A percentile compares a stretch with the other conserved stretches of the same genome.
phyloP scores from a whole-genome alignment of 495 filamentous ascomycete genomes.

The Extremus antarcticus region DNA sequence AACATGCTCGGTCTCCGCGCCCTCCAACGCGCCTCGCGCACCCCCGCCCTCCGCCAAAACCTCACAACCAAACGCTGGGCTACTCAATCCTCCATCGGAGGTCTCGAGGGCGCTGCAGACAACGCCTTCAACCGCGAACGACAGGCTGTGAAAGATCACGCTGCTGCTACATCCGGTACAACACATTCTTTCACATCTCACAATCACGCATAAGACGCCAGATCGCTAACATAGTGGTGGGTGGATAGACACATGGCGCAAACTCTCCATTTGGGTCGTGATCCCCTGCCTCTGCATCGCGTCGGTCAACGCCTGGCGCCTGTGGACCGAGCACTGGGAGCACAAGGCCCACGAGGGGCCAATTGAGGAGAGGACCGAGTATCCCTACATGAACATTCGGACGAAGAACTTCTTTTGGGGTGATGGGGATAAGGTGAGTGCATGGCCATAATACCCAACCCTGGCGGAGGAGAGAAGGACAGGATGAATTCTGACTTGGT shows the following conservation, averaged over 20 bases:
- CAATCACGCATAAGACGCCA: background rate
- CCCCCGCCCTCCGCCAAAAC: slow-evolving; percentile 8
- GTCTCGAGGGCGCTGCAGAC: slow-evolving; percentile 35
- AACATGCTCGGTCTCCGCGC: slow-evolving; percentile 15
- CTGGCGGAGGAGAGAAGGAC: background rate
- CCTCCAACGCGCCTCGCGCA: slow-evolving; percentile 2
- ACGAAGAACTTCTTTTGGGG: slow-evolving; percentile 85
- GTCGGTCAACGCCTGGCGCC: slow-evolving; percentile 67
- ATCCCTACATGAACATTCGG: slow-evolving; percentile 90
- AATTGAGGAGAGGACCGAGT: slow-evolving; percentile 77
- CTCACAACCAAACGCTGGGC: background rate
- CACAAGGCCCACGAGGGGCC: slow-evolving; percentile 80
- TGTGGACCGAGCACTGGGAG: slow-evolving; percentile 94
- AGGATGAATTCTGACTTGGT: background rate
- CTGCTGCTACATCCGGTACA: slow-evolving; percentile 62
- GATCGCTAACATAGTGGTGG: background rate
- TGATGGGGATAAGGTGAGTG: slow-evolving; percentile 78
- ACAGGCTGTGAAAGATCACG: slow-evolving; percentile 73
- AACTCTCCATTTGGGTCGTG: slow-evolving; percentile 72
- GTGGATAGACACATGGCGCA: slow-evolving; percentile 75
- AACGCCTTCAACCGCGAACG: slow-evolving; percentile 85
- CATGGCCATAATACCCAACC: background rate
- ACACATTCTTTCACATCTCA: background rate
- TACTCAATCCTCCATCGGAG: background rate
- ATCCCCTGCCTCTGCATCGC: slow-evolving; percentile 60